phyloP scores from a whole-genome alignment of 2,329 filamentous ascomycete genomes.

The Cladorrhinum sp. region DNA sequence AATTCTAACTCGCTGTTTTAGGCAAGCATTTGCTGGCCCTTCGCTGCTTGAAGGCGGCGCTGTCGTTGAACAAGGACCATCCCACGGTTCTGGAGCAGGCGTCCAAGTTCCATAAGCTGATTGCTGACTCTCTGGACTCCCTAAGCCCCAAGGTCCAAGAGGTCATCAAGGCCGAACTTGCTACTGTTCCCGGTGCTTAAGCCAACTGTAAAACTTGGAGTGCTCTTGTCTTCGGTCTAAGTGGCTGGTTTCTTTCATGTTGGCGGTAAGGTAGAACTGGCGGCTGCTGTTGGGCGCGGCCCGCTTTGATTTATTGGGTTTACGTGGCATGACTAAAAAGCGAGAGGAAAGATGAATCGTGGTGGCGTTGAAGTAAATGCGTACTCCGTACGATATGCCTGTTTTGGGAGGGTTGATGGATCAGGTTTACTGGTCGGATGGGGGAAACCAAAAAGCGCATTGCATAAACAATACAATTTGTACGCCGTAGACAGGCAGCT shows the following conservation, averaged over 20 bases:
- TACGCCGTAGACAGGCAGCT: background rate
- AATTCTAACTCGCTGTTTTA: conserved; percentile 38
- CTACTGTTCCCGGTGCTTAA: conserved; percentile 16
- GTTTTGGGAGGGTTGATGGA: background rate
- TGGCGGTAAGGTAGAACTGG: background rate
- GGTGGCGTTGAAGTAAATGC: background rate
- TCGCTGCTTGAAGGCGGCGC: conserved; percentile 75
- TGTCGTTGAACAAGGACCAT: conserved; percentile 65
- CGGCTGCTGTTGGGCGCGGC: background rate
- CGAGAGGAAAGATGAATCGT: background rate
- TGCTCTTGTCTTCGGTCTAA: background rate
- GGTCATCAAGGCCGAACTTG: conserved; percentile 66
- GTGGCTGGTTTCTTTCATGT: background rate
- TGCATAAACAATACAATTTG: background rate
- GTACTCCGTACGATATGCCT: background rate
- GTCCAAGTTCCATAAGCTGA: conserved; percentile 63
- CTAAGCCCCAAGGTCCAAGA: conserved; percentile 64
- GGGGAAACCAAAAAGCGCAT: background rate
- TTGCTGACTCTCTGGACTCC: conserved; percentile 56
- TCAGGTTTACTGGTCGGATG: background rate
- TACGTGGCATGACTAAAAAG: background rate
- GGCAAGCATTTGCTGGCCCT: conserved; percentile 86
- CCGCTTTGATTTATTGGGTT: background rate
- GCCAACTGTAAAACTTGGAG: background rate
- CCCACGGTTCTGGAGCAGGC: conserved; percentile 74